Percentiles rank a stretch among this genome's conserved stretches.
Conservation (phyloP, 192 early-diverging fungal species). For the Entomortierella beljakovae region DNA sequence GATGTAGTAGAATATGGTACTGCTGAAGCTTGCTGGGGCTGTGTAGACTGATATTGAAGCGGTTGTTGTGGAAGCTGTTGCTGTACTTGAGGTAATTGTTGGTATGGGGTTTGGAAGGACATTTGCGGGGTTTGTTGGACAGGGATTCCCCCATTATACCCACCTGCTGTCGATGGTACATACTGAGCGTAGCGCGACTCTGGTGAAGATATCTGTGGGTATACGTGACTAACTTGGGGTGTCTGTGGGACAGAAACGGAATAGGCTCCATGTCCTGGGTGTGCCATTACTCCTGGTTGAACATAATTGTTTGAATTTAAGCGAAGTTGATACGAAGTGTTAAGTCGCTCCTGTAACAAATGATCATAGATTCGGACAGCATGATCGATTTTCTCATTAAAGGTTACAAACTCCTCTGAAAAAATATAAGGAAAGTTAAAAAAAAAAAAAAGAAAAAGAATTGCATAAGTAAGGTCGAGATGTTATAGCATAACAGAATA, state of each 20-base stretch:
- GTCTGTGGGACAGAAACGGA: conserved; percentile 12
- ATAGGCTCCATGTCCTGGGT: conserved; percentile 15
- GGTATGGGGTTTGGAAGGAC: conserved; percentile 28
- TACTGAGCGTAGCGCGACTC: conserved; percentile 47
- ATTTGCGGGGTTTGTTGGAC: conserved; percentile 24
- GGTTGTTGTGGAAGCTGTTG: conserved; percentile 10
- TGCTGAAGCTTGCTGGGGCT: neutral
- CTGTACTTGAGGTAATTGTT: conserved; percentile 19
- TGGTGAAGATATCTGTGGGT: conserved; percentile 17
- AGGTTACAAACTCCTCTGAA: conserved; percentile 47
- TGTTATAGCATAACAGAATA: no score
- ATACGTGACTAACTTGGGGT: conserved; percentile 34
- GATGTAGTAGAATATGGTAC: conserved; percentile 8
- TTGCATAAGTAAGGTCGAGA: no score
- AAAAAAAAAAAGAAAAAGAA: neutral
- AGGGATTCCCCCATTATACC: conserved; percentile 11
- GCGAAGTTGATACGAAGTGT: conserved; percentile 35
- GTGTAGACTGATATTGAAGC: conserved; percentile 10
- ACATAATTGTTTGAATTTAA: conserved; percentile 37
- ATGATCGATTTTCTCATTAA: conserved; percentile 53
- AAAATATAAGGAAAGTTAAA: neutral
- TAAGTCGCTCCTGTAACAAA: conserved; percentile 39
- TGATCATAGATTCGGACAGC: conserved; percentile 50
- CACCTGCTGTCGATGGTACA: conserved; percentile 20
- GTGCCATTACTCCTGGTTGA: conserved; percentile 10